A percentile compares a stretch with the other conserved stretches of the same genome.
Evolutionary conservation across 2,329 filamentous ascomycete species (phyloP).

Genomic region (Penicillium verrucosum): DNA sequence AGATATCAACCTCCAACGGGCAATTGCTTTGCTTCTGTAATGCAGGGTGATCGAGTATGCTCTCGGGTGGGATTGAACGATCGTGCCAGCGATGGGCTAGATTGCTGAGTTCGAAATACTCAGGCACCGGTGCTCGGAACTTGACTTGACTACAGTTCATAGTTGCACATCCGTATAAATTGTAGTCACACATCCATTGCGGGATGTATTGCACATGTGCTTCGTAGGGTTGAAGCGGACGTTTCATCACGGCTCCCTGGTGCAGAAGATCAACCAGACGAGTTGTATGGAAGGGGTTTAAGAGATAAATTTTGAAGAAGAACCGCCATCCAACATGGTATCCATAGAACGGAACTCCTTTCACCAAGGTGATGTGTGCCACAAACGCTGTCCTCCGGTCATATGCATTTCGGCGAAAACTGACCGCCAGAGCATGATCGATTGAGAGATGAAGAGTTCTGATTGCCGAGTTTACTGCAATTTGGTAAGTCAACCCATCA

Average conservation of each 20-base stretch:
- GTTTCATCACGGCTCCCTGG: constrained; percentile 82
- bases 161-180: constrained; percentile 89
- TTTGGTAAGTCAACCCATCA: constrained; percentile 10
- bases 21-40: constrained; percentile 83
- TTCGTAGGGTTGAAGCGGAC: constrained; percentile 85
- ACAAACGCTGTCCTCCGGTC: constrained; percentile 71
- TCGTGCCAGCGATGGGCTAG: constrained; percentile 75
- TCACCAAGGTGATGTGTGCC: constrained; percentile 85
- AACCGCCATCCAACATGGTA: constrained; percentile 88
- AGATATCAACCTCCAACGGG: constrained; percentile 83
- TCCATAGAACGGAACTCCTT: constrained; percentile 93
- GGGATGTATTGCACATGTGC: constrained; percentile 87
- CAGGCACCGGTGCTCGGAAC: constrained; percentile 75
- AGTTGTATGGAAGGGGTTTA: constrained; percentile 84
- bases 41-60: constrained; percentile 59
- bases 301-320: constrained; percentile 91
- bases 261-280: constrained; percentile 80
- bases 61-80: constrained; percentile 59
- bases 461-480: constrained; percentile 69
- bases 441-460: constrained; percentile 78
- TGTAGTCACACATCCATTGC: constrained; percentile 99
- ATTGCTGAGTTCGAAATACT: constrained; percentile 60
- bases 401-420: constrained; percentile 73
- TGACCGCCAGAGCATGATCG: constrained; percentile 82
- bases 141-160: constrained; percentile 67